Conservation (phyloP, 768 basidiomycete species). For the Collybia mongolica region DNA sequence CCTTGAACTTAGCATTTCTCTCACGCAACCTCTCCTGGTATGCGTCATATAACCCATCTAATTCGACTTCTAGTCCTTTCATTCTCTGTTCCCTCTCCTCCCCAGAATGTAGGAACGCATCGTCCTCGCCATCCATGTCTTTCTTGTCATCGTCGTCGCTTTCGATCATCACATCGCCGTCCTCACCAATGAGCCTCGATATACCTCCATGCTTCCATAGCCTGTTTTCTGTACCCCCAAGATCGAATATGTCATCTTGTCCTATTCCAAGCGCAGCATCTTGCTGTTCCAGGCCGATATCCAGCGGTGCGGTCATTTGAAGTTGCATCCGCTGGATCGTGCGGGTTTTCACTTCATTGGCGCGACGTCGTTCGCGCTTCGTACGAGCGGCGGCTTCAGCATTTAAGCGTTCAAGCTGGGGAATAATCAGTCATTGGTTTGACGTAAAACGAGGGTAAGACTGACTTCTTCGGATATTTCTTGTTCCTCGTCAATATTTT, state of each 20-base stretch:
- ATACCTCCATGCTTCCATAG: conserved; percentile 38
- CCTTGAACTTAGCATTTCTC: conserved; percentile 85
- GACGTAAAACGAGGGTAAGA: neutral
- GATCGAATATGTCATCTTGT: conserved; percentile 87
- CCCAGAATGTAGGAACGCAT: conserved; percentile 54
- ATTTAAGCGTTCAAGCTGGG: conserved; percentile 81
- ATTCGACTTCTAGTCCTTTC: conserved; percentile 70
- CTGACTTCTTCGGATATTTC: conserved; percentile 85
- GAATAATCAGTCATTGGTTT: conserved; percentile 5
- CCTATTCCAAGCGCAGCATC: conserved; percentile 73
- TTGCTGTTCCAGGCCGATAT: conserved; percentile 86
- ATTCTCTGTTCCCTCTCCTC: conserved; percentile 70
- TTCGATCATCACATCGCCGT: conserved; percentile 42
- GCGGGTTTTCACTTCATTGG: conserved; percentile 85
- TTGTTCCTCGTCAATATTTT: conserved; percentile 82
- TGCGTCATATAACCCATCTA: conserved; percentile 86
- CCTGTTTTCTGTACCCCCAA: conserved; percentile 56
- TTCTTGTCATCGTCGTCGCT: conserved; percentile 25
- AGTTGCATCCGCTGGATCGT: conserved; percentile 95
- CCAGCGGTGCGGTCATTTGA: conserved; percentile 96
- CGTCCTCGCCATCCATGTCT: conserved; percentile 21
- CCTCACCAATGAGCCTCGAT: conserved; percentile 30
- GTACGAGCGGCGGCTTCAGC: conserved; percentile 68
- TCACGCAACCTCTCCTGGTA: conserved; percentile 82
- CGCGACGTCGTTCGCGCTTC: conserved; percentile 79